Evolutionary conservation across 148 eudicot genomes (phyloP), one percentile per base, ranked within the genome.

Genomic region (Polygonum aviculare): DNA sequence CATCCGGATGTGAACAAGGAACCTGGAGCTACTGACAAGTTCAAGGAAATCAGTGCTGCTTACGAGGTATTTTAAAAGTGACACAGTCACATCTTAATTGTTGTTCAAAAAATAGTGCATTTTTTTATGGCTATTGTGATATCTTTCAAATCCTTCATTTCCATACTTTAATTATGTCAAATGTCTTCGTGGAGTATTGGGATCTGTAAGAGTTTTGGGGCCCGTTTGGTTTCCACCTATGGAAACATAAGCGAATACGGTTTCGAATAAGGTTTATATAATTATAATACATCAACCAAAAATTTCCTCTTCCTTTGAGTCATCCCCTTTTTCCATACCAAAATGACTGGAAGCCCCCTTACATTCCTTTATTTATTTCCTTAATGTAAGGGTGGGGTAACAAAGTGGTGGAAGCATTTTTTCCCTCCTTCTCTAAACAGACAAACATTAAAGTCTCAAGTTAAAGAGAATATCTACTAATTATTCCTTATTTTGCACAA

Each of bases 1-100:
- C 98, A 95, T 79, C 98, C 98, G 21, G 98, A 95, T 87, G 98
- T 92, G 79, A 95, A 95, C 80, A 95, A 95, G 80, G 90, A 88
- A 80, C 97, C 97, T 72, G 96, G 96, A 71, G 98, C 98, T 77
- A 90, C 98, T n/a, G 98, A 95, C 21, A 95, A 95, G 84, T 95
- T 95, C 78, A 95, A 95, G 86, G 97, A 95, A 90, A 95, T 95
- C 74, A 95, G 97, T 83, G 81, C 90, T 83, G 98, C 98, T 21
- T 95, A 95, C 82, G 98, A 95, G 98, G 98, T 95, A 88, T 81
- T 86, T 69, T 40, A 63, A 49, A 36, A 73, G 11, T 69, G 12
- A 18, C 39, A 21, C 54, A 72, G 44, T 40, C 45, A 36, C 6
- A 67, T 14, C 21, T 15, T 38, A 16, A 1, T 35, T 35, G 45